Percentiles rank a stretch among this genome's conserved stretches.
These are phyloP conservation scores for Thalassiosira ordinaria DNA, from an alignment of 352 stramenopile species.

Conservation along the genomic window DNA sequence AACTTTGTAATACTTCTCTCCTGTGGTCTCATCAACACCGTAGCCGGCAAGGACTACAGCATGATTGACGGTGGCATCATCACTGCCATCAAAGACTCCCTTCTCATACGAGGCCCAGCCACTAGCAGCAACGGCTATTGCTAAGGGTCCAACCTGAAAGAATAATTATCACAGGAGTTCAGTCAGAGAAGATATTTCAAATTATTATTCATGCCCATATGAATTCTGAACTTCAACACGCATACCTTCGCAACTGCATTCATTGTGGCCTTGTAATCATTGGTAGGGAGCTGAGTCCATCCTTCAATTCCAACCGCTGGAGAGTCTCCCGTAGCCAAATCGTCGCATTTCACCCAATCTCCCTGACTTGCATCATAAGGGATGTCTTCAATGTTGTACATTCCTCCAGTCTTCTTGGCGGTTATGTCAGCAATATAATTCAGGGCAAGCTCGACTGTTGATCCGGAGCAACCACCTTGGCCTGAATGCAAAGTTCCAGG, in stretches of 20 bases:
- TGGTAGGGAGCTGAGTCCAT: constrained; percentile 69
- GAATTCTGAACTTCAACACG: neutral
- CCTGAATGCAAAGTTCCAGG: too few species aligned
- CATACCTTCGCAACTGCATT: constrained; percentile 82
- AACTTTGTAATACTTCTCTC: constrained; percentile 93
- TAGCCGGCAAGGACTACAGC: constrained; percentile 94
- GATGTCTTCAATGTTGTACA: constrained; percentile 51
- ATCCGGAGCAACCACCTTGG: too few species aligned
- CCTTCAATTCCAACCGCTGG: constrained; percentile 70
- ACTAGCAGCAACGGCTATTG: constrained; percentile 71
- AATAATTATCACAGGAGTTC: neutral
- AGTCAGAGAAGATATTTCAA: neutral
- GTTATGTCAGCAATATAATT: constrained; percentile 51
- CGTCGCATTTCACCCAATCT: constrained; percentile 20
- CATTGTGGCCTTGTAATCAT: constrained; percentile 84
- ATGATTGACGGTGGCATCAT: constrained; percentile 89
- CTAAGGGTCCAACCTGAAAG: constrained; percentile 71
- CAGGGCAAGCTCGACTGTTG: constrained; percentile 74
- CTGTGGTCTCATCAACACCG: constrained; percentile 86
- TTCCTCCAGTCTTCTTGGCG: constrained; percentile 43
- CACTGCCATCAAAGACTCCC: constrained; percentile 71
- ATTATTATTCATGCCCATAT: neutral
- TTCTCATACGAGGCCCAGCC: constrained; percentile 75
- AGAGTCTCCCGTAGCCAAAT: constrained; percentile 28
- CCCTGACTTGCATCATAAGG: constrained; percentile 12